Conservation (phyloP, 2,329 filamentous ascomycete species). For the Pseudopyricularia cyperi region DNA sequence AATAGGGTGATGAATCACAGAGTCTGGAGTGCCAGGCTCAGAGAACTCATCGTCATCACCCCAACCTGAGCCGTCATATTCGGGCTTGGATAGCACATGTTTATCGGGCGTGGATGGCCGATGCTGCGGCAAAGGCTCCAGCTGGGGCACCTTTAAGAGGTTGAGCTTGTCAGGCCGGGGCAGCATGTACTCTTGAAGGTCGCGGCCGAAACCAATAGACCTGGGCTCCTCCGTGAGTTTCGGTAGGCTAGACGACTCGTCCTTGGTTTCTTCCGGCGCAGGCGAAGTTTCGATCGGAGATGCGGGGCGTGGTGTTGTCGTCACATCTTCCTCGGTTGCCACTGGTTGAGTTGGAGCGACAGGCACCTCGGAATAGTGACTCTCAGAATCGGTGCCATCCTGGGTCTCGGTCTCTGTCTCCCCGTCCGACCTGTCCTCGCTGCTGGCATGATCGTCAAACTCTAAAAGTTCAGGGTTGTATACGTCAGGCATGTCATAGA, state of each 20-base stretch:
- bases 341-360: slow-evolving; percentile 10
- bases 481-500: slow-evolving; percentile 56
- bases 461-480: slow-evolving; percentile 20
- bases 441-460: slow-evolving; percentile 14
- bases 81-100: slow-evolving; percentile 37
- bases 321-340: slow-evolving; percentile 30
- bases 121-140: background rate
- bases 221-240: slow-evolving; percentile 15
- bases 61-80: slow-evolving; percentile 52
- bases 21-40: slow-evolving; percentile 68
- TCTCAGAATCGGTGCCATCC: slow-evolving; percentile 23
- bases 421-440: slow-evolving; percentile 13
- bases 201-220: slow-evolving; percentile 25
- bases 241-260: background rate
- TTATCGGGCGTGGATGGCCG: slow-evolving; percentile 31
- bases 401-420: slow-evolving; percentile 27
- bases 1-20: slow-evolving; percentile 72
- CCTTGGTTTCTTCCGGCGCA: slow-evolving; percentile 8
- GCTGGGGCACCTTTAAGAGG: slow-evolving; percentile 5
- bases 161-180: slow-evolving; percentile 23
- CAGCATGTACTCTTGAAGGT: slow-evolving; percentile 33
- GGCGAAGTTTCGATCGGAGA: slow-evolving; percentile 20
- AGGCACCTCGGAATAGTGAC: slow-evolving; percentile 39
- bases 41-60: slow-evolving; percentile 41
- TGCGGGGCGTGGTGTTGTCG: slow-evolving; percentile 34